Evolutionary conservation across 2,329 filamentous ascomycete genomes (phyloP).

Genomic region (Calonectria ilicicola): DNA sequence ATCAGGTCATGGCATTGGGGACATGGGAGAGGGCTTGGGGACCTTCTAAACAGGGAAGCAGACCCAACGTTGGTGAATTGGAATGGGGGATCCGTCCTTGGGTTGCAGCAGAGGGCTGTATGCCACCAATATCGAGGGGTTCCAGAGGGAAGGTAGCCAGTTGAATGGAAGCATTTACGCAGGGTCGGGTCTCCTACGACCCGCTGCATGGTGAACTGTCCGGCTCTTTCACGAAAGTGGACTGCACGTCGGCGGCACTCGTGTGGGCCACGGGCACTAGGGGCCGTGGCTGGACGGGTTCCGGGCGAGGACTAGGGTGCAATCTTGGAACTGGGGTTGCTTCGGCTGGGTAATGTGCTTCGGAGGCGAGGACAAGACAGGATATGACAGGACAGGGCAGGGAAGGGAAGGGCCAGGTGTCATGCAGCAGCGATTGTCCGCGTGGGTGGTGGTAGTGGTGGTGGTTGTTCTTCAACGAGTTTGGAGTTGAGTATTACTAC

Average conservation of each 20-base stretch:
- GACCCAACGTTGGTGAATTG: background rate
- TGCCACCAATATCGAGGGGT: slow-evolving; percentile 3
- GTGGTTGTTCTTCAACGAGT: background rate
- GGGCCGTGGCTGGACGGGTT: background rate
- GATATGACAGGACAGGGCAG: background rate
- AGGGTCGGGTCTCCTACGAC: slow-evolving; percentile 16
- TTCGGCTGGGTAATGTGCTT: slow-evolving; percentile 6
- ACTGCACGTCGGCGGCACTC: slow-evolving; percentile 17
- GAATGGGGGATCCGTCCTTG: background rate
- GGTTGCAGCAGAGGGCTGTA: background rate
- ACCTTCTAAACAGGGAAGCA: slow-evolving; percentile 15
- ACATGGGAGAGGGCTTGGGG: slow-evolving; percentile 10
- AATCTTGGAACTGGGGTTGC: slow-evolving; percentile 1
- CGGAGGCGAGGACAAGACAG: background rate
- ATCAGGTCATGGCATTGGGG: slow-evolving; percentile 16
- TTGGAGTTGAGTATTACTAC: background rate
- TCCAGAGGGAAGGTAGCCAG: slow-evolving; percentile 24
- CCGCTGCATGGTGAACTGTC: slow-evolving; percentile 24
- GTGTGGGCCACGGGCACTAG: slow-evolving; percentile 6
- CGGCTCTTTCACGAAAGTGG: slow-evolving; percentile 5
- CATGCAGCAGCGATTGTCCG: background rate
- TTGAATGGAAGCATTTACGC: background rate
- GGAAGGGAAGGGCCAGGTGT: background rate
- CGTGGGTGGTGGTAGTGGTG: background rate
- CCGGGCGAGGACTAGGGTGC: background rate